phyloP scores from a whole-genome alignment of 805 yeast species.

The Vanderwaltozyma tropicalis region DNA sequence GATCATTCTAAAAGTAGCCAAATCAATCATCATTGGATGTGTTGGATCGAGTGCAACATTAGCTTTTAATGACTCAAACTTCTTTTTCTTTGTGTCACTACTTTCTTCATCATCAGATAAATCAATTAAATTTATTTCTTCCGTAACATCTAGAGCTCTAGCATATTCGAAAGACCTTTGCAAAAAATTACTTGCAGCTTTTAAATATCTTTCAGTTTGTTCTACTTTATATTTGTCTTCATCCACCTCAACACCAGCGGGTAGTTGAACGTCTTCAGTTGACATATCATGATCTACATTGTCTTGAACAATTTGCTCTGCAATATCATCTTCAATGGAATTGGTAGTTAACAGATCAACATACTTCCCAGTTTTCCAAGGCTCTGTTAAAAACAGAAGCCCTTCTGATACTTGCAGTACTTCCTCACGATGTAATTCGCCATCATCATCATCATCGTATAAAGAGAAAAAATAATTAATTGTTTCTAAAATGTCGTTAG shows the following conservation, averaged over 20 bases:
- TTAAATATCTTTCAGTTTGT: constrained; percentile 70
- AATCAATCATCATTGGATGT: constrained; percentile 60
- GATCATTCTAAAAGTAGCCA: constrained; percentile 92
- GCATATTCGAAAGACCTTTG: constrained; percentile 88
- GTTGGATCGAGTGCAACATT: constrained; percentile 78
- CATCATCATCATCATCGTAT: constrained; percentile 52
- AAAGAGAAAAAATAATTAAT: constrained; percentile 71
- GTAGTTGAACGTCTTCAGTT: constrained; percentile 37
- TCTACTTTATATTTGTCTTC: constrained; percentile 49
- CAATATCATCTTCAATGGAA: constrained; percentile 56
- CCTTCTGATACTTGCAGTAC: constrained; percentile 84
- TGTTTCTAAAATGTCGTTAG: constrained; percentile 65
- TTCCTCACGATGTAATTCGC: constrained; percentile 63
- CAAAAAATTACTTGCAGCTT: constrained; percentile 79
- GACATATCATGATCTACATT: constrained; percentile 20
- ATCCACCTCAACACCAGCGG: constrained; percentile 52
- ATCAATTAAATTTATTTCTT: constrained; percentile 32
- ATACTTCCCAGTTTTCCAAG: constrained; percentile 65
- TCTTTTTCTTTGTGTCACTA: constrained; percentile 17
- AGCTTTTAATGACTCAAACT: constrained; percentile 36
- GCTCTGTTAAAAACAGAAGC: constrained; percentile 65
- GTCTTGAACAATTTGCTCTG: constrained; percentile 42
- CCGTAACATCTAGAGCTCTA: constrained; percentile 47
- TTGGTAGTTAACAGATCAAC: constrained; percentile 56
- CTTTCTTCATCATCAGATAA: constrained; percentile 31